Base-by-base conservation (phyloP, 768 basidiomycete genomes). In the Postia placenta region DNA sequence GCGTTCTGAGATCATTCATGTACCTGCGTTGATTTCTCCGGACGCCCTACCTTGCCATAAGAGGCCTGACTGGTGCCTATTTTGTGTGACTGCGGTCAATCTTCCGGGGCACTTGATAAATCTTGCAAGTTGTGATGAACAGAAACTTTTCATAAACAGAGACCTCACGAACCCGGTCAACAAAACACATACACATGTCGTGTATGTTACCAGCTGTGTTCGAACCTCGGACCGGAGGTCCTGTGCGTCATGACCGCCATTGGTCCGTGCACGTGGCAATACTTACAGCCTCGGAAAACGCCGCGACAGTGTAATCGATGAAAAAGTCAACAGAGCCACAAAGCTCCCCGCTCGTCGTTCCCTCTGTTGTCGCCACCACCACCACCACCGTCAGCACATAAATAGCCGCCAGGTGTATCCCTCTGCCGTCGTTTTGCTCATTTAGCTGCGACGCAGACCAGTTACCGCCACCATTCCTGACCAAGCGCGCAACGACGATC, bases 401-500 rank as follows among this genome's bases (percentile, higher is more conserved):
- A n/a, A n/a, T n/a, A n/a, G 45, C 26, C 45, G 19, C 20, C 7
- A 33, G 30, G 9, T 33, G 7, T 33, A 33, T 7, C 42, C 38
- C 54, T 58, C 56, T 63, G 60, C 50, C 51, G 61, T 65, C 62
- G 58, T 56, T 52, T 48, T 51, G 53, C 51, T 38, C 28, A 40
- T 36, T 43, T 43, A 49, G 54, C 55, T 59, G 53, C 69, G 76
- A 70, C 75, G 63, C 69, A 68, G 69, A 69, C 56, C 64, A 51
- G 41, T 58, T 54, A 61, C 57, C 51, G 65, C 68, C 80, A 87
- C 63, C 65, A 87, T 86, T 85, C 73, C 79, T 80, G 79, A 80
- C 78, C 83, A 85, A 65, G 70, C 73, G 75, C 79, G 81, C 73
- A 86, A 87, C 71, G 76, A 69, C 67, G 85, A 88, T 74, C 82